Conservation (phyloP, 305 asterid species). For the Withania somnifera region DNA sequence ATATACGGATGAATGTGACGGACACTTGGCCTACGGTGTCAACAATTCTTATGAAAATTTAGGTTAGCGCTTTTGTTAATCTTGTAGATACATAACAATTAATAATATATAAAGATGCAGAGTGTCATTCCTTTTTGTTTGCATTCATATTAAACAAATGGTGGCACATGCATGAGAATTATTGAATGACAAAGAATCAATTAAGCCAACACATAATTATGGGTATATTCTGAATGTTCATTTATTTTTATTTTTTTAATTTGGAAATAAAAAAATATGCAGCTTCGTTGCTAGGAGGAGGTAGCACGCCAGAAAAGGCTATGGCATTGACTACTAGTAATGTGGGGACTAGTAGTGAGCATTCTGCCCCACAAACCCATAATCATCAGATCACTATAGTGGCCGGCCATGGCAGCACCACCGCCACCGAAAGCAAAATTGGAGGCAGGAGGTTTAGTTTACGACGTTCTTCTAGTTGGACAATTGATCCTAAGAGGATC, state of each 20-base stretch:
- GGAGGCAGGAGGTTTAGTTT: conserved; percentile 34
- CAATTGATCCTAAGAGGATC: conserved; percentile 50
- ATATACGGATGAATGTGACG: not conserved
- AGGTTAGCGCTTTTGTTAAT: not conserved
- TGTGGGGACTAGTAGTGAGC: conserved; percentile 22
- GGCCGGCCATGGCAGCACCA: conserved; percentile 14
- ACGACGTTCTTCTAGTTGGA: conserved; percentile 40
- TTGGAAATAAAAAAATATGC: conserved; percentile 17
- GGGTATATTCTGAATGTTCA: not conserved
- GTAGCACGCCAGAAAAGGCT: conserved; percentile 65
- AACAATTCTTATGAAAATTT: not conserved
- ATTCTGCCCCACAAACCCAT: conserved; percentile 33
- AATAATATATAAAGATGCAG: not conserved
- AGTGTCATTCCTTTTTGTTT: conserved; percentile 15
- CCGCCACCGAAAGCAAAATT: conserved; percentile 21
- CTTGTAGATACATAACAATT: not conserved
- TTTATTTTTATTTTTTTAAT: not conserved
- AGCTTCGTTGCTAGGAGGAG: conserved; percentile 46
- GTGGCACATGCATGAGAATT: conserved; percentile 9
- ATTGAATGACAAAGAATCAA: not conserved
- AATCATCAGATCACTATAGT: conserved; percentile 74
- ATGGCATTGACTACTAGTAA: not conserved
- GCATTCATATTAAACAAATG: not conserved
- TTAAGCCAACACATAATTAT: not conserved
- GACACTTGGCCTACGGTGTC: not conserved